These are phyloP conservation scores for Alnus rubra DNA, from an alignment of 306 rosid species.

Conservation along the genomic window DNA sequence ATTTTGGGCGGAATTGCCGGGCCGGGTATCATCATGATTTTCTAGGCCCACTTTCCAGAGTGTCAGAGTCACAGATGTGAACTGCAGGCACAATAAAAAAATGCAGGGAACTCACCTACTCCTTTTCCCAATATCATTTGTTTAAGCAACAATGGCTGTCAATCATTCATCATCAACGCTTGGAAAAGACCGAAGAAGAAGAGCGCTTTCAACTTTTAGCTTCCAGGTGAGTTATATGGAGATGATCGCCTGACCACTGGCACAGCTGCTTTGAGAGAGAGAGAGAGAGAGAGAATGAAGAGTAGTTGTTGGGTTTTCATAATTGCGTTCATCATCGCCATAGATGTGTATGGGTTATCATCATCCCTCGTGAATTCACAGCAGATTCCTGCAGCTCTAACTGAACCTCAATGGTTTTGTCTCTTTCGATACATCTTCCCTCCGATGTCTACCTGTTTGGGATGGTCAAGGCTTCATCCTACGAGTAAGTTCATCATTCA, in stretches of 20 bases:
- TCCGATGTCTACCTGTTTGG: constrained; percentile 66
- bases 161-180: background rate
- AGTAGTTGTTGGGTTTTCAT: no score
- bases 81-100: background rate
- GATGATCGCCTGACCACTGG: constrained; percentile 3
- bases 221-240: constrained; percentile 5
- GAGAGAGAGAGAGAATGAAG: constrained; percentile 35
- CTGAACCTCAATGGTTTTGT: constrained; percentile 43
- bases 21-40: no score
- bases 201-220: constrained; percentile 24
- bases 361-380: constrained; percentile 38
- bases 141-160: background rate
- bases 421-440: constrained; percentile 54
- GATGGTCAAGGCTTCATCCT: constrained; percentile 57
- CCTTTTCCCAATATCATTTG: background rate
- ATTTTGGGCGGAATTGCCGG: no score
- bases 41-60: no score
- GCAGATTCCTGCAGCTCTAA: constrained; percentile 58
- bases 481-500: constrained; percentile 52
- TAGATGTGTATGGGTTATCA: constrained; percentile 42
- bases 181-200: background rate
- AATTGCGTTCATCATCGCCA: constrained; percentile 13
- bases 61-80: no score
- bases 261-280: constrained; percentile 9
- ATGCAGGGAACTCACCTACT: background rate